These are phyloP conservation scores for Buxus sempervirens DNA, from an alignment of 164 flowering plant genomes.

Conservation along the genomic window DNA sequence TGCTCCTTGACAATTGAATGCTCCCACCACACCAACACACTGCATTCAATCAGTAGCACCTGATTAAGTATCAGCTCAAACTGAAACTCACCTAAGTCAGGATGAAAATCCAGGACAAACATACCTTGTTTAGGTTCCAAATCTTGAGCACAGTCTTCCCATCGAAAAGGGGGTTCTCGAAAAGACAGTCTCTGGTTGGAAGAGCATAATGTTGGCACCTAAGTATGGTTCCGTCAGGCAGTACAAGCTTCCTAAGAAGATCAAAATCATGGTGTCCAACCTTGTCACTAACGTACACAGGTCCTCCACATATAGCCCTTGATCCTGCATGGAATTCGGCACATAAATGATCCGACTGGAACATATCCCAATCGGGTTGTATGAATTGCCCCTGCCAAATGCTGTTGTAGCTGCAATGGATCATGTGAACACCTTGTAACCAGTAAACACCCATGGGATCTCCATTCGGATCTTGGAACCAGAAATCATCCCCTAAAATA, in stretches of 20 bases:
- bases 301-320: conserved; percentile 5
- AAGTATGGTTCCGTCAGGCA: conserved; percentile 8
- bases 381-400: conserved; percentile 6
- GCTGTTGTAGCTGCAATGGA: conserved; percentile 11
- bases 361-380: conserved; percentile 13
- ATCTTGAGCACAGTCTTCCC: not conserved
- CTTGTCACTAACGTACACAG: conserved; percentile 5
- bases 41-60: not conserved
- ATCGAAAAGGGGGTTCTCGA: not conserved
- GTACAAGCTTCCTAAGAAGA: conserved; percentile 7
- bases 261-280: conserved; percentile 2
- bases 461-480: conserved; percentile 12
- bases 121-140: conserved; percentile 3
- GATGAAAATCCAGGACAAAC: not conserved
- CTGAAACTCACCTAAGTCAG: too few relatives aligned
- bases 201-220: conserved; percentile 2
- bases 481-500: conserved; percentile 7
- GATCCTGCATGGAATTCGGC: conserved; percentile 10
- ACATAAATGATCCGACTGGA: conserved; percentile 9
- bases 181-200: not conserved
- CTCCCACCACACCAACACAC: conserved; percentile 1
- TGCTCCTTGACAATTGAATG: conserved; percentile 2
- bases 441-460: conserved; percentile 9
- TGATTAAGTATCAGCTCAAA: too few relatives aligned
- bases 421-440: conserved; percentile 11